phyloP scores from a whole-genome alignment of 768 basidiomycete genomes.

The Macrolepiota fuliginosa region DNA sequence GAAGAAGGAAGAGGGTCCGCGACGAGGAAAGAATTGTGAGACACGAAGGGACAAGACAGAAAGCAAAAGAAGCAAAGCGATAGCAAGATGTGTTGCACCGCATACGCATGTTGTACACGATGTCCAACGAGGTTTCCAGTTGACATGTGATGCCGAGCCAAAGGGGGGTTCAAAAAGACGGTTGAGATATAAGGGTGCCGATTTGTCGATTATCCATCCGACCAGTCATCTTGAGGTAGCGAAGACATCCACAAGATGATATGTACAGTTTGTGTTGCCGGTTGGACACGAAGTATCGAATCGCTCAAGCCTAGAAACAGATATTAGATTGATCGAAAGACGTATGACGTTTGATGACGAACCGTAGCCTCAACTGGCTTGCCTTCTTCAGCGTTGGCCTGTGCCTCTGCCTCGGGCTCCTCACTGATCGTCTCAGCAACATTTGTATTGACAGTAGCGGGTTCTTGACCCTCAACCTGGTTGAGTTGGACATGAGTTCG shows the following conservation, averaged over 20 bases:
- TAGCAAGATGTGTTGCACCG: conserved; percentile 5
- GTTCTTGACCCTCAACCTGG: conserved; percentile 38
- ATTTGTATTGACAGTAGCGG: conserved; percentile 31
- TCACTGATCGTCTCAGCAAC: conserved; percentile 52
- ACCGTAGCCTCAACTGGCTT: conserved; percentile 13
- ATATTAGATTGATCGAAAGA: background rate
- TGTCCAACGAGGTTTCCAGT: conserved; percentile 10
- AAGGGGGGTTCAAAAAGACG: conserved; percentile 6
- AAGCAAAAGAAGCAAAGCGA: conserved; percentile 13
- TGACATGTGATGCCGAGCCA: conserved; percentile 5
- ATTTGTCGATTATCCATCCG: background rate
- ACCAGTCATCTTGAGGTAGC: background rate
- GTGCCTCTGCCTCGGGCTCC: conserved; percentile 46
- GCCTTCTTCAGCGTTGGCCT: conserved; percentile 28
- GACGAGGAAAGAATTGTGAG: background rate
- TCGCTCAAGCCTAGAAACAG: conserved; percentile 2
- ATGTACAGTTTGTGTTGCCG: background rate
- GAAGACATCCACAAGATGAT: background rate
- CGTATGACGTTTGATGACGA: background rate
- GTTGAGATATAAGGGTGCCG: background rate
- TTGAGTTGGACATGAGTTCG: conserved; percentile 19
- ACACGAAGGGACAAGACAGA: background rate
- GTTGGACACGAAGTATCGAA: conserved; percentile 3
- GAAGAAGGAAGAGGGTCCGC: background rate
- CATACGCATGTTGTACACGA: background rate